A percentile compares a stretch with the other conserved stretches of the same genome.
These are phyloP conservation scores for Coelastrella sp. DNA, from an alignment of 139 green algal genomes.

Conservation along the genomic window DNA sequence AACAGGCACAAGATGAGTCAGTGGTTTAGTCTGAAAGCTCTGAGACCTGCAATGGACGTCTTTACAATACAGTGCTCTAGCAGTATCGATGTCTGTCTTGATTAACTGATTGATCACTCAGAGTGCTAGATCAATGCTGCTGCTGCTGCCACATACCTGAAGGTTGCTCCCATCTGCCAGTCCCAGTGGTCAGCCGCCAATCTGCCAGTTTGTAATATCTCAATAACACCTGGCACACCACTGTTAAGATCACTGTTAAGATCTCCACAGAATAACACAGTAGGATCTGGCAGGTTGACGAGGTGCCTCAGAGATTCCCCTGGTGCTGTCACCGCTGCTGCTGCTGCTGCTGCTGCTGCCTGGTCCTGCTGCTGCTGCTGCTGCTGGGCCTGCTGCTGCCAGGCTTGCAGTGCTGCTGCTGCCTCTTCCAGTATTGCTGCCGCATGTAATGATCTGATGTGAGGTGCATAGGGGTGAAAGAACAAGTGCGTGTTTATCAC, in stretches of 20 bases:
- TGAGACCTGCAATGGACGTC: neutral
- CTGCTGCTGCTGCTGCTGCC: slow-evolving; percentile 45
- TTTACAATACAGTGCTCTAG: no score
- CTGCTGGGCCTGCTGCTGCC: slow-evolving; percentile 42
- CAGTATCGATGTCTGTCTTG: no score
- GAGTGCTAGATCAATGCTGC: no score
- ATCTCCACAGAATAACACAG: slow-evolving; percentile 87
- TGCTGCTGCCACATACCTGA: slow-evolving; percentile 71
- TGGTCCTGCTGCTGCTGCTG: slow-evolving; percentile 44
- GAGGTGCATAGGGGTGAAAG: slow-evolving; percentile 89
- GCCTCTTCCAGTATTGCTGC: slow-evolving; percentile 79
- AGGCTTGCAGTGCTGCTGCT: slow-evolving; percentile 48
- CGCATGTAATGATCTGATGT: slow-evolving; percentile 91
- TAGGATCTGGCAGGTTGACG: slow-evolving; percentile 38
- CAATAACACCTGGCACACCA: slow-evolving; percentile 82
- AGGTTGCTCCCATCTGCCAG: slow-evolving; percentile 77
- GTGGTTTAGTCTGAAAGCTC: no score
- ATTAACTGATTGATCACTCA: no score
- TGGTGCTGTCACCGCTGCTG: neutral
- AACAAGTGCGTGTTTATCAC: slow-evolving; percentile 95
- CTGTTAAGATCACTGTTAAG: slow-evolving; percentile 92
- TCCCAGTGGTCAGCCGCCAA: slow-evolving; percentile 84
- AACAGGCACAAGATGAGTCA: no score
- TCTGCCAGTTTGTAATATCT: slow-evolving; percentile 79
- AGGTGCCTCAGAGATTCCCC: neutral